These are phyloP conservation scores for Rhodotorula paludigena DNA, from an alignment of 768 basidiomycete species.

Conservation along the genomic window DNA sequence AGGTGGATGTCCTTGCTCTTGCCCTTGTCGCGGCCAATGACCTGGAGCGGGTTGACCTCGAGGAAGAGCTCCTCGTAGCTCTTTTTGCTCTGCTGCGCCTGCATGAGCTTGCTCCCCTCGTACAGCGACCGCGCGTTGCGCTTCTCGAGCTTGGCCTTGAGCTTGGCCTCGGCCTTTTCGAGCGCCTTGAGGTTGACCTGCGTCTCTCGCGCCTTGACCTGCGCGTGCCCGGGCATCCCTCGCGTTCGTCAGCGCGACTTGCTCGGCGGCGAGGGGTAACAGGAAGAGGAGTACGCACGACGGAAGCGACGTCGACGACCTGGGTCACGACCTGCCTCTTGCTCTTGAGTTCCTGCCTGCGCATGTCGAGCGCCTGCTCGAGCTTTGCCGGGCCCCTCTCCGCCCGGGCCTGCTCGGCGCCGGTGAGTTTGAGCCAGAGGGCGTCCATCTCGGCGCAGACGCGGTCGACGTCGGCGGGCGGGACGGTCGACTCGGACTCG, in stretches of 20 bases:
- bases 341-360: constrained; percentile 29
- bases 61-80: constrained; percentile 98
- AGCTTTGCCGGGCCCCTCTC: constrained; percentile 24
- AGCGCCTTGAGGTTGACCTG: constrained; percentile 91
- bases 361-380: constrained; percentile 37
- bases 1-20: constrained; percentile 98
- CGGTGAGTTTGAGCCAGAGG: constrained; percentile 30
- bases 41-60: constrained; percentile 92
- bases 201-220: constrained; percentile 72
- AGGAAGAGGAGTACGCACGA: constrained; percentile 12
- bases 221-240: too few species aligned
- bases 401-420: neutral
- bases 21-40: constrained; percentile 62
- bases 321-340: constrained; percentile 32
- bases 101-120: constrained; percentile 91
- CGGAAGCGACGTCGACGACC: constrained; percentile 38
- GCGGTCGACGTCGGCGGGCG: constrained; percentile 22
- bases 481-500: constrained; percentile 24
- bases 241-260: neutral
- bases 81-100: constrained; percentile 89
- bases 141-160: constrained; percentile 98
- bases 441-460: constrained; percentile 24
- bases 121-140: constrained; percentile 83
- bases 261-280: neutral
- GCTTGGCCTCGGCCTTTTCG: constrained; percentile 94